Evolutionary conservation across 306 rosid genomes (phyloP), one percentile per base, ranked within the genome.

Genomic region (Quercus agrifolia): DNA sequence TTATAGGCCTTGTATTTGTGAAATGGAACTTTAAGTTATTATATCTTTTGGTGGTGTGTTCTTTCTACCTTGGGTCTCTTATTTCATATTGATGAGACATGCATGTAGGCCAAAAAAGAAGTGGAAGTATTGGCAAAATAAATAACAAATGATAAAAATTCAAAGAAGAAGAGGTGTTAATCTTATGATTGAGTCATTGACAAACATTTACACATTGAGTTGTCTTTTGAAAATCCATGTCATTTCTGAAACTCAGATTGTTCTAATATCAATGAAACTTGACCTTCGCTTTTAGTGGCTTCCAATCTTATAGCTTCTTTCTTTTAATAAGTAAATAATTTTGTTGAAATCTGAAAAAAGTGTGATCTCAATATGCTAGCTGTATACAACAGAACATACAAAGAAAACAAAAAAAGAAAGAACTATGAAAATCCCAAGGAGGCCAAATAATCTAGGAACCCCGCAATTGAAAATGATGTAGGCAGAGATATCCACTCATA

Each of bases 21-120:
- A 55, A 59, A 69, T 73, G 77, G 23, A 75, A 67, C 21, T 82
- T 54, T 67, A 6, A 46, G 74, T 71, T 71, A 38, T 64, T n/a
- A 49, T 79, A 27, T 78, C 13, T 52, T 31, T 55, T 9, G 19
- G 9, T 5, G 2, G 28, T 76, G 82, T 49, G 13, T 70, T 58
- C 31, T 30, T 85, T 28, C 21, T 75, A 49, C 85, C 77, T 75
- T 1, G 75, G 38, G 20, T 35, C 51, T 19, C 18, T 33, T 31
- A 33, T 68, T 8, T 19, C 52, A 68, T 18, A n/a, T 68, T 35
- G 2, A 68, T 23, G 5, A 68, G 20, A 35, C 27, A 9, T 67
- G 23, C n/a, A 35, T 9, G 25, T 27, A 33, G 49, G 4, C 14
- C 7, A 67, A 67, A 6, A 31, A 33, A 19, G 5, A 33, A 33